Evolutionary conservation across 2,329 filamentous ascomycete genomes (phyloP).

Genomic region (Arthrobotrys sphaeroides): DNA sequence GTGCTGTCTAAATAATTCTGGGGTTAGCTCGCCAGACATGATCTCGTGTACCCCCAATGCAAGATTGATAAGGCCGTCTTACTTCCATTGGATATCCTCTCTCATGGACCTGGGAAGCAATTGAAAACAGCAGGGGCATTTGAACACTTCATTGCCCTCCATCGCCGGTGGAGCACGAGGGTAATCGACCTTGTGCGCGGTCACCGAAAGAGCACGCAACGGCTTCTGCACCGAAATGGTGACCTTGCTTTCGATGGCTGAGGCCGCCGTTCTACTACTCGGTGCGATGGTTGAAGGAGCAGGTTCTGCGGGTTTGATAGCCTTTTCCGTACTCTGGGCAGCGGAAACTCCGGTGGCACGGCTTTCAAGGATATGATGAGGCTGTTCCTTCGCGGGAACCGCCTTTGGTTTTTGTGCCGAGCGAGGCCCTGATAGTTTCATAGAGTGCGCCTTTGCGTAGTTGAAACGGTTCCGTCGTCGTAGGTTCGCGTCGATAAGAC

Average conservation of each 20-base stretch:
- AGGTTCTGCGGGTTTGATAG: no score
- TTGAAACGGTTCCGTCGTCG: constrained; percentile 9
- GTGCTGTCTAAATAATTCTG: constrained; percentile 7
- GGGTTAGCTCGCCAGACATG: no score
- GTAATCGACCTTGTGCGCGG: constrained; percentile 1
- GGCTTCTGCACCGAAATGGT: constrained; percentile 13
- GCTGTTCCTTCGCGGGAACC: no score
- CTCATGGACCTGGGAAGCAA: constrained; percentile 3
- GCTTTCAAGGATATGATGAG: no score
- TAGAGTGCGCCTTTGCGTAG: constrained; percentile 8
- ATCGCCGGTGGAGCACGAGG: constrained; percentile 4
- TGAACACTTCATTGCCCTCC: background rate
- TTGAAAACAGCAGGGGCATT: constrained; percentile 29
- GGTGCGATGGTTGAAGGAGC: background rate
- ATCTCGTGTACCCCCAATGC: no score
- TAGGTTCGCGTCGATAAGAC: constrained; percentile 18
- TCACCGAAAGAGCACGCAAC: constrained; percentile 16
- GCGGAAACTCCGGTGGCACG: no score
- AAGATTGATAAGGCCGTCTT: no score
- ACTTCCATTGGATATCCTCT: constrained; percentile 32
- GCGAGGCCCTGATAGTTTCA: background rate
- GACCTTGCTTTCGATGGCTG: constrained; percentile 21
- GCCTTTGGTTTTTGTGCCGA: no score
- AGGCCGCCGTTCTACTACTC: constrained; percentile 11
- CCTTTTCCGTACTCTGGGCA: no score